A percentile compares a stretch with the other conserved stretches of the same genome.
These are phyloP conservation scores for Leishmania braziliensis DNA, from an alignment of 208 protist genomes.

Conservation along the genomic window DNA sequence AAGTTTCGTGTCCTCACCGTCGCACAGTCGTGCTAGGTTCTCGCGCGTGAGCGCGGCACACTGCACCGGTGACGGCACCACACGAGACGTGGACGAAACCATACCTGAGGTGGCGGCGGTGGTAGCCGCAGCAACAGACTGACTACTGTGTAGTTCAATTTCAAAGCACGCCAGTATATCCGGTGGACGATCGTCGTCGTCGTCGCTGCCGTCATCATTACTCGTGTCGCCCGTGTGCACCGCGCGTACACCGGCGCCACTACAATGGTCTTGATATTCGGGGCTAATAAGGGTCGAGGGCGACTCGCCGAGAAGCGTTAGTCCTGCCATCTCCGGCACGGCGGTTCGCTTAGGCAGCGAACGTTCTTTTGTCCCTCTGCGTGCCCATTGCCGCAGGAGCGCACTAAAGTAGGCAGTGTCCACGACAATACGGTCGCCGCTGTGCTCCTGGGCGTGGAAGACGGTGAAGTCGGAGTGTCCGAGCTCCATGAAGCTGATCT, in stretches of 20 bases:
- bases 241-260: neutral
- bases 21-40: constrained; percentile 30
- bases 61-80: constrained; percentile 2
- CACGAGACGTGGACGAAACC: neutral
- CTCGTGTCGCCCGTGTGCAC: neutral
- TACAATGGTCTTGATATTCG: neutral
- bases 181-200: constrained; percentile 27
- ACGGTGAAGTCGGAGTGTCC: constrained; percentile 52
- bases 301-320: constrained; percentile 23
- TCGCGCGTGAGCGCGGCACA: constrained; percentile 31
- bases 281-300: neutral
- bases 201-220: constrained; percentile 18
- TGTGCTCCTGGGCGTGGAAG: constrained; percentile 59
- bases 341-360: neutral
- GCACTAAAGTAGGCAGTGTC: constrained; percentile 71
- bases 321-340: neutral
- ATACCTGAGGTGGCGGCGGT: neutral
- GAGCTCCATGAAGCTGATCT: constrained; percentile 82
- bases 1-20: neutral
- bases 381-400: constrained; percentile 47
- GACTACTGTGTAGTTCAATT: constrained; percentile 38
- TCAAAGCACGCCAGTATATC: constrained; percentile 47
- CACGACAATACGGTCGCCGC: constrained; percentile 75
- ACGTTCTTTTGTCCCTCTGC: constrained; percentile 13
- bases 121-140: constrained; percentile 3